Conservation (phyloP, 1,139 yeast genomes). For the Pichia sp. region DNA sequence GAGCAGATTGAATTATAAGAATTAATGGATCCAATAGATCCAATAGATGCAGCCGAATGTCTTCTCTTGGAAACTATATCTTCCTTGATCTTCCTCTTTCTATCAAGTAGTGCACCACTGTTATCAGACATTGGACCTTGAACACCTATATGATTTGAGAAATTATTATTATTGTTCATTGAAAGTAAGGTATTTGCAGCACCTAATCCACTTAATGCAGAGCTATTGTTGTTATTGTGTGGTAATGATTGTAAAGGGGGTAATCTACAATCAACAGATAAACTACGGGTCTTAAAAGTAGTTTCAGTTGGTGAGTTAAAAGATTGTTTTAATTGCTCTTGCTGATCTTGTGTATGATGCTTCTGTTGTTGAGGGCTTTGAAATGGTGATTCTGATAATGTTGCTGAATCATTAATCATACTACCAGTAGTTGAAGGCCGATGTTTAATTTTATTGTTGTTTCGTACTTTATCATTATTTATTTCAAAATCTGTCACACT, state of each 20-base stretch:
- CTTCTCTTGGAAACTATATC: constrained; percentile 26
- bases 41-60: constrained; percentile 29
- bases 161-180: not conserved
- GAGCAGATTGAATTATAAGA: constrained; percentile 1
- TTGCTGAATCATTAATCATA: not conserved
- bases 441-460: not conserved
- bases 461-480: not conserved
- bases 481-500: not conserved
- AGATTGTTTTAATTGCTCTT: not conserved
- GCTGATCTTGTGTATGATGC: no score
- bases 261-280: constrained; percentile 19
- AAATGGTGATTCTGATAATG: not conserved
- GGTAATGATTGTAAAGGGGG: constrained; percentile 8
- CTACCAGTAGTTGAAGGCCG: not conserved
- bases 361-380: no score
- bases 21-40: constrained; percentile 8
- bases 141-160: not conserved
- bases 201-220: constrained; percentile 5
- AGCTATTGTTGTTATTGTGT: not conserved
- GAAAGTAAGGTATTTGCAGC: constrained; percentile 1
- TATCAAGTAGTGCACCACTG: no score
- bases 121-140: not conserved
- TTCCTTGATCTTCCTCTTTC: constrained; percentile 26
- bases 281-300: constrained; percentile 19
- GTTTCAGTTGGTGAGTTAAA: not conserved